Conservation (phyloP, 805 yeast genomes). For the Starmerella bacillaris region DNA sequence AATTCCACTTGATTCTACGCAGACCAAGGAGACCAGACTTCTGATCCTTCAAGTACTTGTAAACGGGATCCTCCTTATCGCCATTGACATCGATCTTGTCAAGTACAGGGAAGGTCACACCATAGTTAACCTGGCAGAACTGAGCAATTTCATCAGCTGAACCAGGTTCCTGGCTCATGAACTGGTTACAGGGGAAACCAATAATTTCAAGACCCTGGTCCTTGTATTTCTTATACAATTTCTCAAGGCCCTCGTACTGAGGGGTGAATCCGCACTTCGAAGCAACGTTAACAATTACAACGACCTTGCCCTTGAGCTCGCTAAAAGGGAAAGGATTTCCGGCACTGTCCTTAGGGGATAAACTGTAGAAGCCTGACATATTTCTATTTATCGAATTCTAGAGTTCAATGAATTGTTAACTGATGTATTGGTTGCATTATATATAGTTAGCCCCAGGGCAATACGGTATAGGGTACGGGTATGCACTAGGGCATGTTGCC, state of each 20-base stretch:
- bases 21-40: slow-evolving; percentile 46
- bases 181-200: slow-evolving; percentile 89
- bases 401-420: no score
- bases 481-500: no score
- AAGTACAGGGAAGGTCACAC: slow-evolving; percentile 81
- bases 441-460: no score
- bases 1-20: slow-evolving; percentile 61
- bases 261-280: slow-evolving; percentile 69
- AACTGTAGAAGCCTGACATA: slow-evolving; percentile 52
- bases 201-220: slow-evolving; percentile 46
- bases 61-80: slow-evolving; percentile 59
- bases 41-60: slow-evolving; percentile 52
- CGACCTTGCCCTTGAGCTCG: slow-evolving; percentile 60
- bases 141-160: slow-evolving; percentile 47
- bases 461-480: no score
- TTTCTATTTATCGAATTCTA: neutral
- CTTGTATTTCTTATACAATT: slow-evolving; percentile 45
- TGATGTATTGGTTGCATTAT: neutral
- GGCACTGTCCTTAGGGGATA: slow-evolving; percentile 42
- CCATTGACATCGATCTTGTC: slow-evolving; percentile 86
- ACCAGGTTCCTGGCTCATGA: slow-evolving; percentile 64
- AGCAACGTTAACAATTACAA: slow-evolving; percentile 72
- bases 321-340: slow-evolving; percentile 44
- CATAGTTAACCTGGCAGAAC: slow-evolving; percentile 66
- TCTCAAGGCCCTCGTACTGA: slow-evolving; percentile 60